phyloP scores from a whole-genome alignment of 495 filamentous ascomycete species.

The Trichodelitschia bisporula region DNA sequence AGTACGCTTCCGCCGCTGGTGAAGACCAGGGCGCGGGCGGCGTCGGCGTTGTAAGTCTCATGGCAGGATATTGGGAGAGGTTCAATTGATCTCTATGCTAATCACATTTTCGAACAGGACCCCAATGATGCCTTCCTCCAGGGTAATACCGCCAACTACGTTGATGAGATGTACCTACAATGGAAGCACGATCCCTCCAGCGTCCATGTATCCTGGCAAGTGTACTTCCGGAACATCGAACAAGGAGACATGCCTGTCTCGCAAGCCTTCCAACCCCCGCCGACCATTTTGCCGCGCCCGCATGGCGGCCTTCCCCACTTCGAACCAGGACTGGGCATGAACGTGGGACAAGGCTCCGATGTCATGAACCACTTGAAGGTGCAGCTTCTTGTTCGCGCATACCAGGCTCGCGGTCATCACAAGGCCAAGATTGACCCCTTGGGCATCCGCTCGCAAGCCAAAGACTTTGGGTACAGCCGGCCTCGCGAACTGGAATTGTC shows the following conservation, averaged over 20 bases:
- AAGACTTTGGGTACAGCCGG: constrained; percentile 65
- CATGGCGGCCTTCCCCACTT: constrained; percentile 54
- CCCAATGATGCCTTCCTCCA: constrained; percentile 86
- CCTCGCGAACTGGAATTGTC: constrained; percentile 84
- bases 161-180: constrained; percentile 97
- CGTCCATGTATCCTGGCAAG: constrained; percentile 96
- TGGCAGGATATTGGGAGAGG: too few relatives aligned
- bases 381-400: constrained; percentile 83
- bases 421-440: constrained; percentile 94
- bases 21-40: too few relatives aligned
- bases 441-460: constrained; percentile 66
- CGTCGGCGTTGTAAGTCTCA: too few relatives aligned
- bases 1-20: too few relatives aligned
- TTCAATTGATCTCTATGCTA: too few relatives aligned
- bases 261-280: constrained; percentile 86
- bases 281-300: constrained; percentile 61
- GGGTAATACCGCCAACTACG: constrained; percentile 90
- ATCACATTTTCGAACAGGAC: constrained; percentile 28
- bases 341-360: constrained; percentile 47
- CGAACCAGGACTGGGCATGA: constrained; percentile 42
- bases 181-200: constrained; percentile 87
- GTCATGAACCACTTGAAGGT: constrained; percentile 96
- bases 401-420: constrained; percentile 94
- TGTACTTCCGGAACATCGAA: constrained; percentile 99
- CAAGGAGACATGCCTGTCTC: constrained; percentile 90